Evolutionary conservation across 768 basidiomycete species (phyloP), one percentile per base, ranked within the genome.

Genomic region (Dacryopinax primogenitus): DNA sequence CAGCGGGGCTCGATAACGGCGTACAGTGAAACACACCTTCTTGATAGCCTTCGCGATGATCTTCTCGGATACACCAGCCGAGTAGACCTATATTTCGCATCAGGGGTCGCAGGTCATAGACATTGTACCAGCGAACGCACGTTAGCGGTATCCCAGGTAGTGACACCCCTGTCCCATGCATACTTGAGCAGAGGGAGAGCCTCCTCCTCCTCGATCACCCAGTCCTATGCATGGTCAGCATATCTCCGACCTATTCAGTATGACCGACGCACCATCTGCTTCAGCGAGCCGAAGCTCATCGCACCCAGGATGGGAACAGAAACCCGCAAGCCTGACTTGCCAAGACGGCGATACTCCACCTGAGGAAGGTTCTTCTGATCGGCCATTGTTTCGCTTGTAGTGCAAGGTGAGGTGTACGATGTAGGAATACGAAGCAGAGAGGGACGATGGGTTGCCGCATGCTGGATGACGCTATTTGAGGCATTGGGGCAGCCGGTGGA

Each of bases 131-230:
- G 18, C 23, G 51, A 3, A 4, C 51, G 26, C 18, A 35, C 36
- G 39, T 37, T 64, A 18, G 36, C 36, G 16, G 39, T 44, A 33
- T 64, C 63, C 28, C 35, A 39, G 16, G 63, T 64, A 6, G 34
- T 64, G 35, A 64, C 63, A 33, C 63, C 63, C 11, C 63, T 26
- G 9, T 64, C 36, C 63, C 63, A 64, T 18, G 63, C 63, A 64
- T 32, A 36, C 63, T 64, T 41, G n/a, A 64, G 37, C 28, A 64
- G 23, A 11, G 35, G 35, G 18, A 64, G 23, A 11, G 63, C 33
- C n/a, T 64, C 35, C n/a, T 39, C 33, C 23, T 36, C 35, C 15
- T 39, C 63, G 28, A 64, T 32, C 7, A 36, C 63, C 37, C 35
- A 41, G 35, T 37, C 63, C 35, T 41, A 26, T 41, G 6, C n/a